Base-by-base conservation (phyloP, 768 basidiomycete species). In the Rhodotorula paludigena region DNA sequence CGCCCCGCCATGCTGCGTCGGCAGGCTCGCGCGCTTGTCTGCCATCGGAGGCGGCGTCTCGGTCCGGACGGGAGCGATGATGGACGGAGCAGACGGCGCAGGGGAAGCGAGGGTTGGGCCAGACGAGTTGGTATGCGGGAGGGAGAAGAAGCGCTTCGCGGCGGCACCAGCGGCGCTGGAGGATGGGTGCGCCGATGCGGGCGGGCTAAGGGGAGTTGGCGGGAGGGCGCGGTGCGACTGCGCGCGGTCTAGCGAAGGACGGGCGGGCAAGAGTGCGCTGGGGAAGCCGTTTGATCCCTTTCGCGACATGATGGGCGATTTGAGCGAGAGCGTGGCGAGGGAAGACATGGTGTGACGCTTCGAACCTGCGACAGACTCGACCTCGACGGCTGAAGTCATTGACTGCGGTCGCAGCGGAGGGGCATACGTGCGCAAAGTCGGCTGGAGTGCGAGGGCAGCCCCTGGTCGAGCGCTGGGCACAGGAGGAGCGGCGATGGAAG, bases 281-380 rank as follows among this genome's bases (percentile, higher is more conserved):
- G 4, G 20, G 53, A 60, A 48, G 12, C 53, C 21, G 55, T 35
- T 20, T 1, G 58, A 51, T 12, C 15, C 25, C 32, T 21, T 33
- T 10, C 60, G 69, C 8, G 38, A 28, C 28, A 70, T 38, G 33
- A 42, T 25, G 14, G 69, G 69, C 18, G 69, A 56, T n/a, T 59
- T 62, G 41, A 56, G 49, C 25, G 64, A 61, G 41, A 63, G 52
- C 4, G 64, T 28, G 0, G 60, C 57, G 61, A 71, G 64, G 5
- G 57, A 59, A 15, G 69, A 42, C 42, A 62, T 55, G n/a, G 64
- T 70, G 41, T 70, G 64, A 0, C 69, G 63, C 35, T 70, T 65
- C 15, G 64, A 65, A 21, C 69, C 69, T 11, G 69, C 69, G 14
- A 70, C 30, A 20, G 69, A 64, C 32, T 65, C 64, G 56, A 60